A percentile compares a stretch with the other conserved stretches of the same genome.
Conservation (phyloP, 2,329 filamentous ascomycete species). For the Claviceps arundinis region DNA sequence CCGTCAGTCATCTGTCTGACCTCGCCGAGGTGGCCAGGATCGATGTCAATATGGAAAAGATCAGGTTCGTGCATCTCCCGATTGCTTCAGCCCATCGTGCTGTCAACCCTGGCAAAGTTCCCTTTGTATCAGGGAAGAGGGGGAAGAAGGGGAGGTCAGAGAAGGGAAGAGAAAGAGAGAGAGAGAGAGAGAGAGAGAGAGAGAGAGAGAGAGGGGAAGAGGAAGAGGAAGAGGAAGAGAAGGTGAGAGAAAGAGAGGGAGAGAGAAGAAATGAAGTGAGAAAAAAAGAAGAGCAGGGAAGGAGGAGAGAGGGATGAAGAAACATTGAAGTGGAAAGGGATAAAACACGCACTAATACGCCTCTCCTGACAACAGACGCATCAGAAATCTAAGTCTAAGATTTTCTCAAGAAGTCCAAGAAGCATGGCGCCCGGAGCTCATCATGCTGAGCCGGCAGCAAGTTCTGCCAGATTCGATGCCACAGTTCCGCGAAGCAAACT, state of each 20-base stretch:
- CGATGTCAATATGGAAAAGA: slow-evolving; percentile 20
- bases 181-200: too few relatives aligned
- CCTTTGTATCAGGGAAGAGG: background rate
- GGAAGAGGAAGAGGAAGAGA: background rate
- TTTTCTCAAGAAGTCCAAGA: slow-evolving; percentile 22
- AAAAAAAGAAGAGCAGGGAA: background rate
- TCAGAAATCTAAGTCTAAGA: slow-evolving; percentile 19
- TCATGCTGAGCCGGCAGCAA: slow-evolving; percentile 7
- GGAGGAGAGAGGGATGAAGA: background rate
- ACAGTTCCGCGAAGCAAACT: slow-evolving; percentile 11
- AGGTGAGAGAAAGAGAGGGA: background rate
- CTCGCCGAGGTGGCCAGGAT: slow-evolving; percentile 16
- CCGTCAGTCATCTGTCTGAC: slow-evolving; percentile 15
- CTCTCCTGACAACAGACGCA: slow-evolving; percentile 16
- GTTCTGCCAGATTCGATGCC: slow-evolving; percentile 12
- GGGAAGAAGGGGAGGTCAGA: background rate
- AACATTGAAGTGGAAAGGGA: too few relatives aligned
- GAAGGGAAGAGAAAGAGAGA: background rate
- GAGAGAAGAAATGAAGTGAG: background rate
- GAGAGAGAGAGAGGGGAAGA: background rate
- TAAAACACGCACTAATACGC: background rate
- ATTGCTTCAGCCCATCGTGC: background rate
- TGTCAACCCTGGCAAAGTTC: background rate
- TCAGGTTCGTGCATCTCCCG: slow-evolving; percentile 16
- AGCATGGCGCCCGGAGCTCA: slow-evolving; percentile 15